These are phyloP conservation scores for Acanthamoeba royreba DNA, from an alignment of 208 protist species.

Conservation along the genomic window DNA sequence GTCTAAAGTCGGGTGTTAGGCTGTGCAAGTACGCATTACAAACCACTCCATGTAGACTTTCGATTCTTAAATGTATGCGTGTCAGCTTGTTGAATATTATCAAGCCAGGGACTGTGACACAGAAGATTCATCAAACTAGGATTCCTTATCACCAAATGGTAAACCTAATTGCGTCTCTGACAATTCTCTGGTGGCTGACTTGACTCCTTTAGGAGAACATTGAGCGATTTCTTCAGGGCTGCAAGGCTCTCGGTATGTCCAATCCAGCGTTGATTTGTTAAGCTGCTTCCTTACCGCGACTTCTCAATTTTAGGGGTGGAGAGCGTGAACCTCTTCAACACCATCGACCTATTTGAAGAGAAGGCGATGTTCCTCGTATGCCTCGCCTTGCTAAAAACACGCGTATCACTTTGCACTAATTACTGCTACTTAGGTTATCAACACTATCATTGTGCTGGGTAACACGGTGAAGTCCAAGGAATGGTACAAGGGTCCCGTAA, in stretches of 20 bases:
- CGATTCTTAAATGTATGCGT: too few relatives aligned
- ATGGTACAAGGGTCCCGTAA: not conserved
- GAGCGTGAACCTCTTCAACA: conserved; percentile 16
- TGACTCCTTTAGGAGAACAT: not conserved
- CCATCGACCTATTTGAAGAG: not conserved
- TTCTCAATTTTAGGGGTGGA: not conserved
- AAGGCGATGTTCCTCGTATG: not conserved
- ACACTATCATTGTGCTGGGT: not conserved
- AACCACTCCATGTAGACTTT: too few relatives aligned
- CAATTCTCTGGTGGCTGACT: too few relatives aligned
- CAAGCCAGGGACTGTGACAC: not conserved
- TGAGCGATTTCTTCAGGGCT: not conserved
- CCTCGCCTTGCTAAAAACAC: not conserved
- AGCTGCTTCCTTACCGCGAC: not conserved
- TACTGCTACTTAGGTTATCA: not conserved
- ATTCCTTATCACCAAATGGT: conserved; percentile 1
- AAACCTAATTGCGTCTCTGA: not conserved
- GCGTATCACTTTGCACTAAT: not conserved
- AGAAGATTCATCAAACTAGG: not conserved
- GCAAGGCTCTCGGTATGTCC: not conserved
- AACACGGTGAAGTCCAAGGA: not conserved
- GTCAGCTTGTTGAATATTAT: not conserved
- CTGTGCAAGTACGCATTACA: not conserved
- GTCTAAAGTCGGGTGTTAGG: not conserved
- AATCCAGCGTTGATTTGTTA: too few relatives aligned